A percentile compares a stretch with the other conserved stretches of the same genome.
These are phyloP conservation scores for Yamadazyma sp. DNA, from an alignment of 1,139 yeast genomes.

Conservation along the genomic window DNA sequence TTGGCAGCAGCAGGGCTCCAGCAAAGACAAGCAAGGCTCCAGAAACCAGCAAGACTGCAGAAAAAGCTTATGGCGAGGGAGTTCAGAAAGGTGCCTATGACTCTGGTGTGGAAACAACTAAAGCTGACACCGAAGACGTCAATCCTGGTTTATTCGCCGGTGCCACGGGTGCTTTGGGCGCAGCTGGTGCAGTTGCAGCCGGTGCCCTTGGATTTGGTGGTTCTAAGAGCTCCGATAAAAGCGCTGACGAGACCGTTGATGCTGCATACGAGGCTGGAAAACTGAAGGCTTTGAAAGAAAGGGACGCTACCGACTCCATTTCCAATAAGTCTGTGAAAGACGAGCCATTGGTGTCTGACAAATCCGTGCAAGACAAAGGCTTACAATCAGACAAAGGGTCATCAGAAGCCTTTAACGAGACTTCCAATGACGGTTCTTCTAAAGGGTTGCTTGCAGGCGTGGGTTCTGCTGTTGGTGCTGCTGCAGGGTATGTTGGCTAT, in stretches of 20 bases:
- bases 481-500: slow-evolving; percentile 25
- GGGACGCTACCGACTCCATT: neutral
- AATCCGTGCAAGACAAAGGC: no score
- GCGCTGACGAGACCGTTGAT: slow-evolving; percentile 5
- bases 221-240: neutral
- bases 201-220: slow-evolving; percentile 15
- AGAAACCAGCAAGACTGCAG: slow-evolving; percentile 12
- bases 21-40: slow-evolving; percentile 13
- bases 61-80: slow-evolving; percentile 19
- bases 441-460: slow-evolving; percentile 7
- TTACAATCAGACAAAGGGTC: no score
- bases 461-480: slow-evolving; percentile 23
- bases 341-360: neutral
- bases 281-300: slow-evolving; percentile 11
- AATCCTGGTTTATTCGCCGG: slow-evolving; percentile 12
- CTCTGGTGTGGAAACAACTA: slow-evolving; percentile 12
- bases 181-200: slow-evolving; percentile 17
- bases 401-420: no score
- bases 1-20: slow-evolving; percentile 9
- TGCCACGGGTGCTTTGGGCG: slow-evolving; percentile 16
- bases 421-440: no score
- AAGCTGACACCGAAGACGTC: slow-evolving; percentile 6
- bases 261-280: slow-evolving; percentile 21
- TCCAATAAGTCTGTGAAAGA: slow-evolving; percentile 2
- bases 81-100: slow-evolving; percentile 20